A percentile compares a stretch with the other conserved stretches of the same genome.
These are phyloP conservation scores for Gossypium turneri DNA, from an alignment of 345 rosid genomes.

Conservation along the genomic window DNA sequence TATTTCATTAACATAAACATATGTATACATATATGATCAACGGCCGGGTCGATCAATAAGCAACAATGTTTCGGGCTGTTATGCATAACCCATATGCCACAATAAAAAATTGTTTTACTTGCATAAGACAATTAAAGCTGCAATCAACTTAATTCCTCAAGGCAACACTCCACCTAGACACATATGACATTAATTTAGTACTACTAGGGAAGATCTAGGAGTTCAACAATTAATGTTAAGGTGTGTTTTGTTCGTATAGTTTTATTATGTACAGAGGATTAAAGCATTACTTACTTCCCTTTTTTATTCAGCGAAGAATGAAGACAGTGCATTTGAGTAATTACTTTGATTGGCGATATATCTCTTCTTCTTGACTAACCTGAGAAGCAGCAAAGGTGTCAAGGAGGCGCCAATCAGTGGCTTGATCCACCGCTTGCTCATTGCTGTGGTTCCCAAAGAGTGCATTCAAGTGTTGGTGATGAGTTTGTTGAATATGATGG, in stretches of 20 bases:
- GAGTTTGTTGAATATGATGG: constrained; percentile 30
- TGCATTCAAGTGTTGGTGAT: constrained; percentile 18
- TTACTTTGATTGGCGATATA: constrained; percentile 28
- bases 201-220: constrained; percentile 16
- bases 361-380: constrained; percentile 49
- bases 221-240: constrained; percentile 24
- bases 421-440: constrained; percentile 36
- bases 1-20: constrained; percentile 17
- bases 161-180: constrained; percentile 8
- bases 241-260: neutral
- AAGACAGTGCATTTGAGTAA: constrained; percentile 19
- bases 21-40: constrained; percentile 15
- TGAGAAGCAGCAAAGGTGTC: constrained; percentile 77
- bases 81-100: constrained; percentile 5
- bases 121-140: constrained; percentile 16
- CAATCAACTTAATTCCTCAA: constrained; percentile 3
- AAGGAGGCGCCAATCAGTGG: constrained; percentile 70
- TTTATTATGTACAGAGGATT: constrained; percentile 44
- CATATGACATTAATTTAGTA: constrained; percentile 16
- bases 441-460: constrained; percentile 18
- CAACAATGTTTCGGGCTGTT: constrained; percentile 1
- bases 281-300: constrained; percentile 13
- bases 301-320: constrained; percentile 11
- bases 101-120: neutral
- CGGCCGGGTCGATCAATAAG: constrained; percentile 11